Evolutionary conservation across 2,329 filamentous ascomycete species (phyloP).

Genomic region (Penicillium sumatraense): DNA sequence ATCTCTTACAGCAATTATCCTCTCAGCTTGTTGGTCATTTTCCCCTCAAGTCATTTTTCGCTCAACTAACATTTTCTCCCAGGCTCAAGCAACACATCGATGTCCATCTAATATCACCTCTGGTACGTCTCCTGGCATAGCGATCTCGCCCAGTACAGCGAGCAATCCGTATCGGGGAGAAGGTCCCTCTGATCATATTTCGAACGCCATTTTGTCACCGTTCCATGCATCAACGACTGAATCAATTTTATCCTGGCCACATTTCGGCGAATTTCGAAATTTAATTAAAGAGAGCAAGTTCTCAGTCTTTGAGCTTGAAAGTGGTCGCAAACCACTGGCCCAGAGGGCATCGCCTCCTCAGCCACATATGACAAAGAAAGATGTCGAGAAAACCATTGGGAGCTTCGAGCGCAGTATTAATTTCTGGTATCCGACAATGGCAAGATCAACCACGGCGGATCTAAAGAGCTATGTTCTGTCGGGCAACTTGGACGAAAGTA

Average conservation of each 20-base stretch:
- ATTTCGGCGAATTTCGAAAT: slow-evolving; percentile 52
- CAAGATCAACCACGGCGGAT: slow-evolving; percentile 42
- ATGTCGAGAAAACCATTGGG: slow-evolving; percentile 48
- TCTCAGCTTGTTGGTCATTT: slow-evolving; percentile 40
- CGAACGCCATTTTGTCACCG: slow-evolving; percentile 53
- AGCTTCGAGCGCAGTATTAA: slow-evolving; percentile 56
- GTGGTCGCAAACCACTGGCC: slow-evolving; percentile 45
- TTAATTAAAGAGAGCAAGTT: slow-evolving; percentile 48
- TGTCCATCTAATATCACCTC: slow-evolving; percentile 1
- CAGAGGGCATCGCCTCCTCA: slow-evolving; percentile 20
- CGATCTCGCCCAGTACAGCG: slow-evolving; percentile 2
- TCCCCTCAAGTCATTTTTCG: background rate
- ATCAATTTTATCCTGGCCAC: slow-evolving; percentile 57
- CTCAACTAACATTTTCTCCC: background rate
- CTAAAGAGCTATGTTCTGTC: slow-evolving; percentile 38
- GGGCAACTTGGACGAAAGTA: slow-evolving; percentile 44
- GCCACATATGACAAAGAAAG: slow-evolving; percentile 49
- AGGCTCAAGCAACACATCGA: background rate
- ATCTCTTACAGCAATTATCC: slow-evolving; percentile 52
- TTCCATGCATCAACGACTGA: slow-evolving; percentile 59
- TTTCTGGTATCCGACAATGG: slow-evolving; percentile 60
- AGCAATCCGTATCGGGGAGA: slow-evolving; percentile 2
- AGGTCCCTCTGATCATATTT: slow-evolving; percentile 3
- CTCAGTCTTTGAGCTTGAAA: slow-evolving; percentile 56
- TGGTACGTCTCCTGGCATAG: slow-evolving; percentile 3